Conservation (phyloP, 1,284 basidiomycete species). For the Waitea zeae region DNA sequence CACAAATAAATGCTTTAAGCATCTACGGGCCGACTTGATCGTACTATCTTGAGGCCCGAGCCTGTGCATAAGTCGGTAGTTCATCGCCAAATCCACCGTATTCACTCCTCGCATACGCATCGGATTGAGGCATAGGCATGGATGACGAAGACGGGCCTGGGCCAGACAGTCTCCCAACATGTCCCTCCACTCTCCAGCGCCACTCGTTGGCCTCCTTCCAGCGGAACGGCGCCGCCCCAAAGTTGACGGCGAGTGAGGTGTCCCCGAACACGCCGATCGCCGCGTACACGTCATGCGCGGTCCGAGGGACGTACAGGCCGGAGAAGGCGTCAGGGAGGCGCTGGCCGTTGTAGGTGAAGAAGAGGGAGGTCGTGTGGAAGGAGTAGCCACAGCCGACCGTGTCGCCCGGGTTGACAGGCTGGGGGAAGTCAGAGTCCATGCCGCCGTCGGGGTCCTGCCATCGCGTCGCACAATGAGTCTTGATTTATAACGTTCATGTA, state of each 20-base stretch:
- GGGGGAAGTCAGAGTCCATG: slow-evolving; percentile 11
- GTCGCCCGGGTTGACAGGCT: slow-evolving; percentile 23
- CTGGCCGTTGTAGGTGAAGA: slow-evolving; percentile 51
- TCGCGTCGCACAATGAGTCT: background rate
- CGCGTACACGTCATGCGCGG: slow-evolving; percentile 37
- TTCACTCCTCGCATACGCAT: too few species aligned
- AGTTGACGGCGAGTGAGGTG: slow-evolving; percentile 42
- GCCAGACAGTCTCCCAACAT: slow-evolving; percentile 26
- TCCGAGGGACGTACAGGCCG: slow-evolving; percentile 36
- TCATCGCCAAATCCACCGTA: too few species aligned
- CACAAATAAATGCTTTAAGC: too few species aligned
- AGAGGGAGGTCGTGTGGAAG: slow-evolving; percentile 30
- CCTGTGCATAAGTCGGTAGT: too few species aligned
- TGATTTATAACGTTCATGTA: slow-evolving; percentile 35
- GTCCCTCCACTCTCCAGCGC: slow-evolving; percentile 38
- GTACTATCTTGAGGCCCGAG: too few species aligned
- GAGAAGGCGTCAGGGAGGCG: slow-evolving; percentile 38
- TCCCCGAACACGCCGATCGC: slow-evolving; percentile 41
- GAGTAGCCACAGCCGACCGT: slow-evolving; percentile 47
- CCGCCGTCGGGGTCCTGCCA: background rate
- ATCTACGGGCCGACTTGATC: too few species aligned
- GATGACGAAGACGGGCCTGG: too few species aligned
- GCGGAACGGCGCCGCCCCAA: slow-evolving; percentile 35
- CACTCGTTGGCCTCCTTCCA: slow-evolving; percentile 50
- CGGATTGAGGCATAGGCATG: too few species aligned